phyloP scores from a whole-genome alignment of 2,329 filamentous ascomycete species.

The Clarireedia homoeocarpa region DNA sequence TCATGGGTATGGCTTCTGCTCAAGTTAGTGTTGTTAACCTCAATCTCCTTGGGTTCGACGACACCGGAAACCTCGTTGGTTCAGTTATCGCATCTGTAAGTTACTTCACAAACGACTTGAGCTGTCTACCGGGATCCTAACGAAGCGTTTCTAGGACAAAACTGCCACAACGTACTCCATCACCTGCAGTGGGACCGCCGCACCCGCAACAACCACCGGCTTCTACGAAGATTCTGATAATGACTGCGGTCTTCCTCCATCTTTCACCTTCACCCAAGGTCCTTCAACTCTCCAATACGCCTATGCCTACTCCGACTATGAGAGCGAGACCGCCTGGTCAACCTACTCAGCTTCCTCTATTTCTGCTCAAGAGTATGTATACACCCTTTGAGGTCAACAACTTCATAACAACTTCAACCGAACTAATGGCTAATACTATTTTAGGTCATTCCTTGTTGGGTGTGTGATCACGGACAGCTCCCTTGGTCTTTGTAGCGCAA shows the following conservation, averaged over 20 bases:
- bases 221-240: constrained; percentile 1
- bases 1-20: constrained; percentile 2
- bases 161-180: constrained; percentile 10
- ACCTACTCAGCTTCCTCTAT: not conserved
- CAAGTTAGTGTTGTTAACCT: not conserved
- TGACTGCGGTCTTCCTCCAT: constrained; percentile 16
- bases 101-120: not conserved
- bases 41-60: constrained; percentile 1
- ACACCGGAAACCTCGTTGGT: not conserved
- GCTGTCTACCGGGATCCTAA: not conserved
- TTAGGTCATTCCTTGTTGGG: constrained; percentile 8
- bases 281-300: constrained; percentile 18
- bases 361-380: not conserved
- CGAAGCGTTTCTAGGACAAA: constrained; percentile 10
- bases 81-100: constrained; percentile 9
- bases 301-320: constrained; percentile 1
- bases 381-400: not conserved
- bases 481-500: constrained; percentile 11
- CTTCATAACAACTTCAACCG: not conserved
- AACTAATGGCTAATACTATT: not conserved
- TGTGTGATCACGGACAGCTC: constrained; percentile 14
- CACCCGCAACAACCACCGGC: constrained; percentile 18
- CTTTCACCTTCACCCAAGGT: constrained; percentile 21
- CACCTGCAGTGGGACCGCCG: not conserved
- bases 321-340: not conserved